Conservation (phyloP, 139 green algal species). For the Coelastrella sp. region DNA sequence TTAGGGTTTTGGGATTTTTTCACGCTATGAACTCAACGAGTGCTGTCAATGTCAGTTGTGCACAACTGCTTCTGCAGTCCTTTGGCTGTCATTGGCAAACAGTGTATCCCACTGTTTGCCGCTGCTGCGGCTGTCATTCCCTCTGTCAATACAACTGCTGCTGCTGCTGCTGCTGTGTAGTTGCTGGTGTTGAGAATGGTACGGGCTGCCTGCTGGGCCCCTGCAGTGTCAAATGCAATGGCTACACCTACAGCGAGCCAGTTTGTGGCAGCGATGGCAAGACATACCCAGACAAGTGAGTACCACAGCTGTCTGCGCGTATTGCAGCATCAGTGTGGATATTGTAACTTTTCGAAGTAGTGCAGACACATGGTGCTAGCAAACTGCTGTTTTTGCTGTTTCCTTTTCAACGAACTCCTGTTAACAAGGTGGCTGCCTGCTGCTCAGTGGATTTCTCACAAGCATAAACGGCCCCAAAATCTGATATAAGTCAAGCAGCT, state of each 20-base stretch:
- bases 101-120: background rate
- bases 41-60: too few species aligned
- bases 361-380: too few species aligned
- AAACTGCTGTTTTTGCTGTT: too few species aligned
- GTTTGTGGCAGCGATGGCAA: conserved; percentile 53
- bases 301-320: too few species aligned
- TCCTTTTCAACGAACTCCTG: too few species aligned
- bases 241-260: conserved; percentile 16
- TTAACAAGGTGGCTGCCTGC: too few species aligned
- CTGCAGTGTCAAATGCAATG: conserved; percentile 3
- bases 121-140: background rate
- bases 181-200: conserved; percentile 7
- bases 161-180: background rate
- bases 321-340: too few species aligned
- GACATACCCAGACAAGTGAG: conserved; percentile 42
- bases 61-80: background rate
- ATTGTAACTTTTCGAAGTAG: background rate
- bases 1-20: too few species aligned
- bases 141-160: background rate
- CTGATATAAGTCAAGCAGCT: too few species aligned
- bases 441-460: too few species aligned
- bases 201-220: conserved; percentile 15
- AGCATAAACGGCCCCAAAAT: too few species aligned
- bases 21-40: too few species aligned
- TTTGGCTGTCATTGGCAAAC: background rate